Conservation (phyloP, 768 basidiomycete genomes). For the Pisolithus marmoratus region DNA sequence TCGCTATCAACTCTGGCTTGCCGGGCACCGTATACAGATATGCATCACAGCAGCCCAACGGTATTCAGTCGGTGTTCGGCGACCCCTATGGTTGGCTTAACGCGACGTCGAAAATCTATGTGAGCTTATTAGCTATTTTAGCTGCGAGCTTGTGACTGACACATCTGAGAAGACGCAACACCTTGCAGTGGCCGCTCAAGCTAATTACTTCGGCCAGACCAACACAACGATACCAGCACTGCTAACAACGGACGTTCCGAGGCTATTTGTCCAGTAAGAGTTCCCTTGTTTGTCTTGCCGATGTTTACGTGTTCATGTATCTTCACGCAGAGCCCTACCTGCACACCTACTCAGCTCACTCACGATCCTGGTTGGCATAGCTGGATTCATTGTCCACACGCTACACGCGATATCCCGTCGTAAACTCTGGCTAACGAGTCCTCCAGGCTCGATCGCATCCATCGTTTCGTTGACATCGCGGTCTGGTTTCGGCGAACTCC, state of each 20-base stretch:
- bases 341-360: slow-evolving; percentile 44
- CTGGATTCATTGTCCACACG: slow-evolving; percentile 45
- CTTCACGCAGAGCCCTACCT: slow-evolving; percentile 41
- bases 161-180: slow-evolving; percentile 44
- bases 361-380: slow-evolving; percentile 42
- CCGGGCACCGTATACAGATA: slow-evolving; percentile 55
- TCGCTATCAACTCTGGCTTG: slow-evolving; percentile 43
- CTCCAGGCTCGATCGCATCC: slow-evolving; percentile 57
- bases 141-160: not conserved
- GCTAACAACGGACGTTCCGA: slow-evolving; percentile 38
- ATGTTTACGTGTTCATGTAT: not conserved
- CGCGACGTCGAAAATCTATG: slow-evolving; percentile 38
- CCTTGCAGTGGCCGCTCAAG: slow-evolving; percentile 50
- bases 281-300: not conserved
- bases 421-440: slow-evolving; percentile 44
- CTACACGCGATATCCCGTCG: slow-evolving; percentile 43
- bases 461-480: slow-evolving; percentile 51
- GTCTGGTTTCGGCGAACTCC: slow-evolving; percentile 56
- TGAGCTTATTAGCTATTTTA: slow-evolving; percentile 5
- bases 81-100: slow-evolving; percentile 46
- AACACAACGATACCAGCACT: slow-evolving; percentile 35
- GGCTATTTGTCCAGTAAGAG: slow-evolving; percentile 60
- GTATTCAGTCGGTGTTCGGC: slow-evolving; percentile 43
- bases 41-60: slow-evolving; percentile 38
- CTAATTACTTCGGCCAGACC: slow-evolving; percentile 49